Base-by-base conservation (phyloP, 495 filamentous ascomycete species). In the Tirmania nivea region DNA sequence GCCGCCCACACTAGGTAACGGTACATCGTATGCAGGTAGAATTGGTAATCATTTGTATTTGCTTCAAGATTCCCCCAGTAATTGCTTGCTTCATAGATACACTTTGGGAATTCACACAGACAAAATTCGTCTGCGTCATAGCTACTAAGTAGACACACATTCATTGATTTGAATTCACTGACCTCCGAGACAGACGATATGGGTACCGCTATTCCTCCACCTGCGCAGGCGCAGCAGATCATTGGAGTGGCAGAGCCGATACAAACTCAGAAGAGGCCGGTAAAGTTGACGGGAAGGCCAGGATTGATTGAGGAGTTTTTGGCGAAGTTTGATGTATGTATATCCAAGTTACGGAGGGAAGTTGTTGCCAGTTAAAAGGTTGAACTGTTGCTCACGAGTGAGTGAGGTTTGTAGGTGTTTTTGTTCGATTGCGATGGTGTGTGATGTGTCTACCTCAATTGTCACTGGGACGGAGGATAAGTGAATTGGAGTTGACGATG, bases 341-440 rank as follows among this genome's bases (percentile, higher is more conserved):
- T 35, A 57, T 31, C 51, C 9, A 21, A 12, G 25, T 50, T 16
- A 16, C 19, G 17, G 25, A 31, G 25, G 25, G 8, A 8, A 16
- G 14, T 11, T 20, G 21, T 34, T 19, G 49, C 37, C 39, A 12
- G 6, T 31, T 31, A 7, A 5, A 7, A 31, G 25, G 25, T 31
- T 31, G 25, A 31, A 31, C 7, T 31, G 25, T 3, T 31, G 25
- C 25, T 31, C 25, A 31, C 25, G 7, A 35, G 16, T 37, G 10
- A 34, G 52, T 31, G 10, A 3, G 17, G 17, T 34, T 21, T 34
- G 25, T 17, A 96, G 89, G 77, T 84, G 34, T 96, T 97, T 64
- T 71, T 97, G 8, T 85, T 97, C 59, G 90, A 97, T 65, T 97
- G 90, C 68, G 90, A 97, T 77, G 90, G 89, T 94, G 69, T 57